These are phyloP conservation scores for Moricandia moricandioides DNA, from an alignment of 345 rosid species.

Conservation along the genomic window DNA sequence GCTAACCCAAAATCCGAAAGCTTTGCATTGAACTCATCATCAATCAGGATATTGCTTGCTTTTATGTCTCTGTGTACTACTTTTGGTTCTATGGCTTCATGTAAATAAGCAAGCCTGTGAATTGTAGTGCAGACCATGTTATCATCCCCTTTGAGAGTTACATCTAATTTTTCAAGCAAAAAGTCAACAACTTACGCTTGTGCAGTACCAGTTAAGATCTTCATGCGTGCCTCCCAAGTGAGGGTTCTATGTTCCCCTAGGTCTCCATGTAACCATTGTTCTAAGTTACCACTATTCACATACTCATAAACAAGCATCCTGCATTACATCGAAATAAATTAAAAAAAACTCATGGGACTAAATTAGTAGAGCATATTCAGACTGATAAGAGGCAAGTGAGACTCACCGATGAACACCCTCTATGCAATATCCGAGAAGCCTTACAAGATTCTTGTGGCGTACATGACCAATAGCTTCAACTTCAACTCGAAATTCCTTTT, in stretches of 20 bases:
- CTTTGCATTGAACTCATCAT: constrained; percentile 74
- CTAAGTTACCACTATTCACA: constrained; percentile 84
- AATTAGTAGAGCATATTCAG: not conserved
- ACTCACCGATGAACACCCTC: constrained; percentile 88
- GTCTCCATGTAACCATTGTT: constrained; percentile 79
- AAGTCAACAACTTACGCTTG: constrained; percentile 63
- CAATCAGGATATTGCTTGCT: constrained; percentile 92
- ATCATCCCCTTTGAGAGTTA: not conserved
- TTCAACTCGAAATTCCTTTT: constrained; percentile 93
- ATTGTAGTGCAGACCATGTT: constrained; percentile 1
- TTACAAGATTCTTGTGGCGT: constrained; percentile 90
- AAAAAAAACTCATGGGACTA: not conserved
- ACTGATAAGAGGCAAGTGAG: constrained; percentile 18
- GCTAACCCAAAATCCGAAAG: constrained; percentile 98
- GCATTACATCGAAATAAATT: constrained; percentile 13
- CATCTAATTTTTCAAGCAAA: not conserved
- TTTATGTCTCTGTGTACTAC: constrained; percentile 95
- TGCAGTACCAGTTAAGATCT: constrained; percentile 74
- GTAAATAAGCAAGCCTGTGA: constrained; percentile 91
- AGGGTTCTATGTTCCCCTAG: constrained; percentile 53
- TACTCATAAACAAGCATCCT: constrained; percentile 88
- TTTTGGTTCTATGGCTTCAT: constrained; percentile 97
- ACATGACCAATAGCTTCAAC: constrained; percentile 99
- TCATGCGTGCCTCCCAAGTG: constrained; percentile 88
- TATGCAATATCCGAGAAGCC: constrained; percentile 86